Evolutionary conservation across 176 grass and related monocot genomes (phyloP).

Genomic region (Raddia guianensis): DNA sequence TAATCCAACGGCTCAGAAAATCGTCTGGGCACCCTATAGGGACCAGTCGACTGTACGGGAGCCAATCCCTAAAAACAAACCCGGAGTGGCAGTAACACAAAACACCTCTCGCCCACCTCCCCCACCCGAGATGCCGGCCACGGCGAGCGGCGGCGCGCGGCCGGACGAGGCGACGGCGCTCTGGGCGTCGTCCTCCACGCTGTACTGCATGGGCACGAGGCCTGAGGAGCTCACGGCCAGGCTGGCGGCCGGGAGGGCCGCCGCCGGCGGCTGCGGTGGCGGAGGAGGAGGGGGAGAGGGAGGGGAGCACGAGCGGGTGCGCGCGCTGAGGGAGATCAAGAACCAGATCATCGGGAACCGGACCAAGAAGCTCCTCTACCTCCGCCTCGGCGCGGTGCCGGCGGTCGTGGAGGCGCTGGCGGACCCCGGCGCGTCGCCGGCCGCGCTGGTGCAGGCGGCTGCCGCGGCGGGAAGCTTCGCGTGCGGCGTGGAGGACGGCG

Average conservation of each 20-base stretch:
- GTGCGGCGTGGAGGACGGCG: constrained; percentile 90
- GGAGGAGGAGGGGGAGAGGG: constrained; percentile 33
- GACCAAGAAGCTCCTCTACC: constrained; percentile 94
- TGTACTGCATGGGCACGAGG: constrained; percentile 51
- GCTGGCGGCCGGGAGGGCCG: constrained; percentile 42
- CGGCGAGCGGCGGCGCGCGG: constrained; percentile 62
- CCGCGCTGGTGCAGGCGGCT: constrained; percentile 86
- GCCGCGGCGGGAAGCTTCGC: constrained; percentile 91
- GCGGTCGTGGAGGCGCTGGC: constrained; percentile 69
- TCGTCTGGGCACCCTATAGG: too few species aligned
- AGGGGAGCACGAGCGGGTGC: constrained; percentile 57
- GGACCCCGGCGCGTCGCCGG: constrained; percentile 38
- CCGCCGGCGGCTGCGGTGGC: background rate
- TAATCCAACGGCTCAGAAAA: too few species aligned
- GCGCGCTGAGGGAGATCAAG: constrained; percentile 86
- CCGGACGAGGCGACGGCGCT: constrained; percentile 38
- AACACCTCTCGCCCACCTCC: constrained; percentile 33
- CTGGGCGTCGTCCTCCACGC: constrained; percentile 7
- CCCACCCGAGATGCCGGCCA: constrained; percentile 58
- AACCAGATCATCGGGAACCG: constrained; percentile 99
- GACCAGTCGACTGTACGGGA: too few species aligned
- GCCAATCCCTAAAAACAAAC: background rate
- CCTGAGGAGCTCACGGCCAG: constrained; percentile 67
- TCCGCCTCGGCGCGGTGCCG: constrained; percentile 84
- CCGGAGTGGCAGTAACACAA: constrained; percentile 38